These are phyloP conservation scores for Microsporum canis DNA, from an alignment of 2,329 filamentous ascomycete species.

Conservation along the genomic window DNA sequence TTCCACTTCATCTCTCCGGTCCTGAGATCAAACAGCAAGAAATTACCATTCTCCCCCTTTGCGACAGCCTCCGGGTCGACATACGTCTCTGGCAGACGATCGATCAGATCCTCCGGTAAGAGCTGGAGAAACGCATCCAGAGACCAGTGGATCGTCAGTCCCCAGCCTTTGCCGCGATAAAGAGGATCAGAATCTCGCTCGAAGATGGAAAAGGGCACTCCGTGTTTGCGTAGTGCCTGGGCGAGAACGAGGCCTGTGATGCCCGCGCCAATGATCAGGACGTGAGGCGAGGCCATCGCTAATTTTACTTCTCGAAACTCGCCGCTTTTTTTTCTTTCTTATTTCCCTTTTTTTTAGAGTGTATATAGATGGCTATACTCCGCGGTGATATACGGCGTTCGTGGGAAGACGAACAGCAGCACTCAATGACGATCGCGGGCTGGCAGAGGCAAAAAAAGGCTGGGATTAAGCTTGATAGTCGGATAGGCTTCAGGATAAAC, in stretches of 20 bases:
- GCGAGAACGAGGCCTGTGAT: conserved; percentile 34
- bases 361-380: not conserved
- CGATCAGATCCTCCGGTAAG: conserved; percentile 6
- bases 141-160: conserved; percentile 52
- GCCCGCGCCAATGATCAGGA: conserved; percentile 26
- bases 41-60: conserved; percentile 38
- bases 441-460: not conserved
- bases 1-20: conserved; percentile 38
- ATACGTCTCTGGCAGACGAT: conserved; percentile 39
- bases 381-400: not conserved
- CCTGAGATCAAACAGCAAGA: conserved; percentile 47
- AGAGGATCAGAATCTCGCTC: conserved; percentile 5
- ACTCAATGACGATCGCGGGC: not conserved
- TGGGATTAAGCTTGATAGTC: not conserved
- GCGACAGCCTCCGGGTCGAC: conserved; percentile 44
- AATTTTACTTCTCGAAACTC: not conserved
- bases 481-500: not conserved
- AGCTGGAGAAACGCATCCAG: conserved; percentile 1
- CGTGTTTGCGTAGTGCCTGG: conserved; percentile 23
- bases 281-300: conserved; percentile 19
- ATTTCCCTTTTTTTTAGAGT: not conserved
- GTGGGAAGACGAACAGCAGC: not conserved
- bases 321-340: not conserved
- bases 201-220: conserved; percentile 7
- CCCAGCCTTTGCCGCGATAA: conserved; percentile 31